Evolutionary conservation across 352 stramenopile genomes (phyloP).

Genomic region (Globisporangium parvum): DNA sequence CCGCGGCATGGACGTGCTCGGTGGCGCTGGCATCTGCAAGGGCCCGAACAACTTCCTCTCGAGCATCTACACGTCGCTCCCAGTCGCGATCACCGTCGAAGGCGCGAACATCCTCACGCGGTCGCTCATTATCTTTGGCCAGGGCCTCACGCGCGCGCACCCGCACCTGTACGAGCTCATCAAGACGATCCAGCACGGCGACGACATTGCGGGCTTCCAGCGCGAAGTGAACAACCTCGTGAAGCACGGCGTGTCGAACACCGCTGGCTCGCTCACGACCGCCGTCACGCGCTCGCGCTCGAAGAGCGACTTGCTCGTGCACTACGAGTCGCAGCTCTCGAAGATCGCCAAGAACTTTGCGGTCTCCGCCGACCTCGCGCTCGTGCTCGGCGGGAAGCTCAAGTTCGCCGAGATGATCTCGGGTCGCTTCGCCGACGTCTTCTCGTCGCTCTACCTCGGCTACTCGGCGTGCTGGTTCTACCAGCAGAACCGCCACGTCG

Average conservation of each 20-base stretch:
- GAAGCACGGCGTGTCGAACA: slow-evolving; percentile 92
- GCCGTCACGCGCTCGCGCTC: slow-evolving; percentile 90
- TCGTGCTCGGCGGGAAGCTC: slow-evolving; percentile 95
- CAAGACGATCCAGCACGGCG: slow-evolving; percentile 92
- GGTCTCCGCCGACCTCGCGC: slow-evolving; percentile 91
- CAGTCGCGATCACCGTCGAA: slow-evolving; percentile 97
- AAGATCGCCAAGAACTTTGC: slow-evolving; percentile 97
- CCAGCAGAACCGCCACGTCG: slow-evolving; percentile 90
- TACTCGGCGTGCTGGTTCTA: slow-evolving; percentile 98
- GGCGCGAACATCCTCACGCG: slow-evolving; percentile 97
- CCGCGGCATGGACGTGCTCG: slow-evolving; percentile 96
- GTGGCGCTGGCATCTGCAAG: slow-evolving; percentile 95
- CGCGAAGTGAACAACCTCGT: slow-evolving; percentile 94
- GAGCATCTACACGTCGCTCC: slow-evolving; percentile 94
- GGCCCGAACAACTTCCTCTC: slow-evolving; percentile 96
- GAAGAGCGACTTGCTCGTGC: slow-evolving; percentile 88
- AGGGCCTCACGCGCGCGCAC: slow-evolving; percentile 96
- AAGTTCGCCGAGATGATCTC: slow-evolving; percentile 99
- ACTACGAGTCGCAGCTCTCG: slow-evolving; percentile 97
- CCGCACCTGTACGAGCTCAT: slow-evolving; percentile 98
- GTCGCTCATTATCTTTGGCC: slow-evolving; percentile 97
- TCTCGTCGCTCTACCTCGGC: slow-evolving; percentile 96
- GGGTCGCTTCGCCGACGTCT: slow-evolving; percentile 94
- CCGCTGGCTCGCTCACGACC: slow-evolving; percentile 80
- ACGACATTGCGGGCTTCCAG: slow-evolving; percentile 92